Percentiles rank a stretch among this genome's conserved stretches.
phyloP scores from a whole-genome alignment of 2,329 filamentous ascomycete genomes.

The Elsinoe fawcettii region DNA sequence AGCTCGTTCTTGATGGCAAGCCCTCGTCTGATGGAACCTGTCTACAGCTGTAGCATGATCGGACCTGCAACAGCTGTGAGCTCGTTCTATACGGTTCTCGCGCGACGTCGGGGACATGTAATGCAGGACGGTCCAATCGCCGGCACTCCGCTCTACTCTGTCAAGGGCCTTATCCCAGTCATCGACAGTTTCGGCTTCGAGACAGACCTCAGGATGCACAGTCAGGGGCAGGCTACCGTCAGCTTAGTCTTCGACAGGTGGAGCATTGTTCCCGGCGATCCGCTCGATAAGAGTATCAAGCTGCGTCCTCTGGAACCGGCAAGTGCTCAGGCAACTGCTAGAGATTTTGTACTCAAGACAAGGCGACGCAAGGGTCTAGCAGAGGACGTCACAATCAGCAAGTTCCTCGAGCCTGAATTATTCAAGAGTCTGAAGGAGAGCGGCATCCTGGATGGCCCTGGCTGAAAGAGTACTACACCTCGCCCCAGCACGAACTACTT shows the following conservation, averaged over 20 bases:
- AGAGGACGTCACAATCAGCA: slow-evolving; percentile 91
- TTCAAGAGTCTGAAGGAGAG: slow-evolving; percentile 83
- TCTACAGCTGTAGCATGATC: slow-evolving; percentile 88
- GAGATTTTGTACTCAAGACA: slow-evolving; percentile 96
- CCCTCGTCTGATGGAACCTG: slow-evolving; percentile 90
- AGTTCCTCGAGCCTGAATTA: slow-evolving; percentile 91
- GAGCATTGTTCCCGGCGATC: slow-evolving; percentile 93
- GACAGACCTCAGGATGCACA: slow-evolving; percentile 92
- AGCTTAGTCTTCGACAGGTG: slow-evolving; percentile 92
- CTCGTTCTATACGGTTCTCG: slow-evolving; percentile 84
- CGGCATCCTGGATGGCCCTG: slow-evolving; percentile 63
- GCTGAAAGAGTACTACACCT: background rate
- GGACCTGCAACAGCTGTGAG: slow-evolving; percentile 83
- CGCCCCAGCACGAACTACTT: background rate
- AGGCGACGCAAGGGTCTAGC: slow-evolving; percentile 84
- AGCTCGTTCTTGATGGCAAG: slow-evolving; percentile 96
- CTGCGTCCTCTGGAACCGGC: slow-evolving; percentile 81
- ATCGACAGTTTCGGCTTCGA: slow-evolving; percentile 98
- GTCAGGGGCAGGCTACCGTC: slow-evolving; percentile 83
- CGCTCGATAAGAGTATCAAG: slow-evolving; percentile 78
- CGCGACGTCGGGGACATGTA: slow-evolving; percentile 82
- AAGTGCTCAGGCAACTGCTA: slow-evolving; percentile 75
- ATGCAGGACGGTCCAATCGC: slow-evolving; percentile 89
- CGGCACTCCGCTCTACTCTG: slow-evolving; percentile 86
- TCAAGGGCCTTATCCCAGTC: slow-evolving; percentile 84